phyloP scores from a whole-genome alignment of 768 basidiomycete genomes.

The Kwoniella botswanensis region DNA sequence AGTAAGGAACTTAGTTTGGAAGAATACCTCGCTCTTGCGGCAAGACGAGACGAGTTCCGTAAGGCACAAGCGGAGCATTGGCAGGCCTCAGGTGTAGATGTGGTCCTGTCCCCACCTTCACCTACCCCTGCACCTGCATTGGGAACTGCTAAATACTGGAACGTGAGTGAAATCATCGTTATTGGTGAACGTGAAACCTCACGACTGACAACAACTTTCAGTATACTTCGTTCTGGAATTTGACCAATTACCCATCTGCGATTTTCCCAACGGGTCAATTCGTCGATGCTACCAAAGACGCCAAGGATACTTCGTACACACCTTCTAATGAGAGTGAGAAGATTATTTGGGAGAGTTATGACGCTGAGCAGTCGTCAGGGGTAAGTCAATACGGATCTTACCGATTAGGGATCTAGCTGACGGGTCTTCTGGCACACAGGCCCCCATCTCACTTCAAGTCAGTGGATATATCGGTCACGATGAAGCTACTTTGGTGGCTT shows the following conservation, averaged over 20 bases:
- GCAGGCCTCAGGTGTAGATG: conserved; percentile 26
- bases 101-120: conserved; percentile 35
- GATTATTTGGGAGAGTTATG: conserved; percentile 18
- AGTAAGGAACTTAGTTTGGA: background rate
- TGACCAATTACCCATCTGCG: conserved; percentile 46
- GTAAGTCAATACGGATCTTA: background rate
- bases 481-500: background rate
- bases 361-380: background rate
- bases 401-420: background rate
- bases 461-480: conserved; percentile 4
- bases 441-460: background rate
- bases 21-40: background rate
- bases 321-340: conserved; percentile 29
- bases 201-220: background rate
- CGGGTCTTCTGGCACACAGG: background rate
- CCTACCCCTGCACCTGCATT: conserved; percentile 36
- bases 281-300: conserved; percentile 19
- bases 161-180: background rate
- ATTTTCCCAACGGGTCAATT: conserved; percentile 43
- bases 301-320: conserved; percentile 9
- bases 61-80: background rate
- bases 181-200: background rate
- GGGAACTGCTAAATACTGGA: conserved; percentile 44
- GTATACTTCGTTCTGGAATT: conserved; percentile 50
- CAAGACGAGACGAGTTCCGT: background rate